phyloP scores from a whole-genome alignment of 2,329 filamentous ascomycete genomes.

The Penicillium nordicum region DNA sequence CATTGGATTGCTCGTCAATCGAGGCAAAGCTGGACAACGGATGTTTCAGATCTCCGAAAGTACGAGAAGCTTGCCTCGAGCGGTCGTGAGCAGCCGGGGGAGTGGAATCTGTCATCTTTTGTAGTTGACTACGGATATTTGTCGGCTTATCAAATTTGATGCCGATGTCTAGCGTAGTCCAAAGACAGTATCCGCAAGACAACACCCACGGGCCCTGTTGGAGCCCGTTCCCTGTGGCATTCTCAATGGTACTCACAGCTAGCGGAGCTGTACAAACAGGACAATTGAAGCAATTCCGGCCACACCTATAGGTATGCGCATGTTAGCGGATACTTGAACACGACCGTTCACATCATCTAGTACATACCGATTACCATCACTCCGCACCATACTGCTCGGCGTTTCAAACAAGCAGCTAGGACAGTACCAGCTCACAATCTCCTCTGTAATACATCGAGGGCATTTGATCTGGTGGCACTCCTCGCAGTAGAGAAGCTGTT shows the following conservation, averaged over 20 bases:
- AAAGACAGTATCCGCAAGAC: slow-evolving; percentile 86
- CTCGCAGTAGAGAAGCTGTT: slow-evolving; percentile 93
- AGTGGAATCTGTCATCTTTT: slow-evolving; percentile 59
- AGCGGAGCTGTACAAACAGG: slow-evolving; percentile 82
- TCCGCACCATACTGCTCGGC: slow-evolving; percentile 85
- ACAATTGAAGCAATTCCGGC: slow-evolving; percentile 92
- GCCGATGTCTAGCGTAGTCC: slow-evolving; percentile 84
- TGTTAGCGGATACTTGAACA: slow-evolving; percentile 5
- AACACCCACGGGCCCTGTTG: slow-evolving; percentile 67
- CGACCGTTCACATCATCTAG: not conserved
- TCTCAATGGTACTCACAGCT: slow-evolving; percentile 67
- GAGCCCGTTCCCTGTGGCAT: slow-evolving; percentile 41
- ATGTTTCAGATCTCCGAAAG: slow-evolving; percentile 37
- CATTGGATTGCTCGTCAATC: slow-evolving; percentile 31
- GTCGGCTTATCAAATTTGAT: slow-evolving; percentile 87
- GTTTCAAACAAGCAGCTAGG: slow-evolving; percentile 95
- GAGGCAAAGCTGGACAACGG: slow-evolving; percentile 37
- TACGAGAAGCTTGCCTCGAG: slow-evolving; percentile 39
- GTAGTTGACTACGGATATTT: slow-evolving; percentile 76
- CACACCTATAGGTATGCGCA: slow-evolving; percentile 64
- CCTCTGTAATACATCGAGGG: slow-evolving; percentile 84
- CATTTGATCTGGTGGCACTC: slow-evolving; percentile 97
- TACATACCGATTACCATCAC: slow-evolving; percentile 82
- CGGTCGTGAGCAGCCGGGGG: slow-evolving; percentile 21
- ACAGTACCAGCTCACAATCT: slow-evolving; percentile 93